phyloP scores from a whole-genome alignment of 2,329 filamentous ascomycete species.

The Drechslera avenae region DNA sequence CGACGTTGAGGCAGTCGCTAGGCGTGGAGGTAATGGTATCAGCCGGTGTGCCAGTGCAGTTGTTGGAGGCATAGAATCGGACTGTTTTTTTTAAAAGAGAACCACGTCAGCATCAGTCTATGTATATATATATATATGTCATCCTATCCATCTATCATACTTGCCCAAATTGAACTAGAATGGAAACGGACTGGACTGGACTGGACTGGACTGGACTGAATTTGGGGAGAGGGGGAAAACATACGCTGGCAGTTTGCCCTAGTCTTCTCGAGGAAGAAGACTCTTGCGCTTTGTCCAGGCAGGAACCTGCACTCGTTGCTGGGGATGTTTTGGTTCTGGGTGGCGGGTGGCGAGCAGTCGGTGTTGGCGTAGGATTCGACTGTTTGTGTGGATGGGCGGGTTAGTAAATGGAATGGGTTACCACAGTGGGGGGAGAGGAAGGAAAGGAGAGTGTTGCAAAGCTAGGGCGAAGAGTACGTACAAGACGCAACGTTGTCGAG shows the following conservation, averaged over 20 bases:
- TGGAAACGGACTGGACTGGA: too few relatives aligned
- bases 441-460: too few relatives aligned
- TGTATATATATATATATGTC: neutral
- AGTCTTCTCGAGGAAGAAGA: slow-evolving; percentile 10
- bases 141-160: too few relatives aligned
- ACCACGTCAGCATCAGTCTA: neutral
- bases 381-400: neutral
- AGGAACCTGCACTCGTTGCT: slow-evolving; percentile 6
- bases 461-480: neutral
- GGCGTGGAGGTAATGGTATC: slow-evolving; percentile 3
- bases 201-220: neutral
- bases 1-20: slow-evolving; percentile 9
- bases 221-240: neutral
- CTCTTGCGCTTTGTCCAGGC: slow-evolving; percentile 3
- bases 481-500: slow-evolving; percentile 11
- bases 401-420: neutral
- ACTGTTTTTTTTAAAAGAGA: slow-evolving; percentile 1
- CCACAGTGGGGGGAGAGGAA: neutral
- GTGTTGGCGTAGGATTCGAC: slow-evolving; percentile 7
- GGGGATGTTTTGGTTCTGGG: slow-evolving; percentile 9
- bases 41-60: slow-evolving; percentile 1
- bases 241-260: slow-evolving; percentile 9
- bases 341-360: neutral
- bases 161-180: too few relatives aligned
- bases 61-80: neutral